Evolutionary conservation across 257 asterid genomes (phyloP), one percentile per base, ranked within the genome.

Genomic region (Capsicum rhomboideum): DNA sequence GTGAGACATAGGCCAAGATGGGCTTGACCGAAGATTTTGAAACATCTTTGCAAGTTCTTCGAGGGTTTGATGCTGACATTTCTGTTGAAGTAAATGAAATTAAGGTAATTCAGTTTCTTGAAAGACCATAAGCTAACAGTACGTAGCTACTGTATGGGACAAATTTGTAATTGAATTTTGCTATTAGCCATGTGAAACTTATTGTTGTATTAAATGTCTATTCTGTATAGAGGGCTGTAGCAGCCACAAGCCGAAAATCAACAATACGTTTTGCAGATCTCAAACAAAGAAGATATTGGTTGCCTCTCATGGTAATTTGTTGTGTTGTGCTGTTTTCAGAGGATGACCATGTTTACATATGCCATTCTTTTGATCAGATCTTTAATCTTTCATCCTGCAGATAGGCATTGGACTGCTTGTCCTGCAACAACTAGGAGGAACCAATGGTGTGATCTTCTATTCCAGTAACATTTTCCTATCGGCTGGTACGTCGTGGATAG

Each of bases 21-120:
- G 99, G 99, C 67, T 90, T 93, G 94, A 93, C 91, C 1, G 98
- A 92, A 21, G 98, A 93, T 86, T 96, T 96, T 85, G 98, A 96
- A 88, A 93, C 96, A 81, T 96, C 99, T 79, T 90, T 96, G 87
- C 98, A 92, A 93, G 98, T 95, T 72, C 97, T 96, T 53, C 92
- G 98, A 28, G 98, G 99, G 71, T 94, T 94, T n/a, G 98, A 96
- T 85, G 86, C 98, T 10, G 99, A 96, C 91, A 94, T 96, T 84
- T 61, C 94, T 6, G 75, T 86, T 82, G 99, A 96, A 94, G 97
- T 95, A 37, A 90, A 92, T 84, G 99, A 94, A 80, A 96, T 96
- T 87, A 92, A 92, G 91, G 91, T 89, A 87, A 85, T 37, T 59
- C 59, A 9, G 21, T 61, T 61, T 31, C 74, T 81, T 59, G 42